phyloP scores from a whole-genome alignment of 2,329 filamentous ascomycete genomes.

The Colletotrichum camelliae region DNA sequence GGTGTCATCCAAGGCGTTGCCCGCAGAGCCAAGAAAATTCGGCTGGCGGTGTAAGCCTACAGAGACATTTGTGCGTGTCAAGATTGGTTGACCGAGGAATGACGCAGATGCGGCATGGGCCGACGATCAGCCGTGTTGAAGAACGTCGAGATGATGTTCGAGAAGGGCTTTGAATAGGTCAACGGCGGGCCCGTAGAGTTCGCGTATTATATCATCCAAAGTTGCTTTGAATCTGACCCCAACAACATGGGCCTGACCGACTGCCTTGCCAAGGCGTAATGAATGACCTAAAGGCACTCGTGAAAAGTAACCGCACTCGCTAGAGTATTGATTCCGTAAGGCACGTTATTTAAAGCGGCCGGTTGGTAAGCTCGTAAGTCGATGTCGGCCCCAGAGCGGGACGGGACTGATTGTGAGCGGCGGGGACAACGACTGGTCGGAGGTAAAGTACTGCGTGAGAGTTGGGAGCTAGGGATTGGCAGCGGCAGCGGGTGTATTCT shows the following conservation, averaged over 20 bases:
- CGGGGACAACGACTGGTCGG: neutral
- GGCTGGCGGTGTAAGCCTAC: neutral
- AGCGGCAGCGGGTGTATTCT: neutral
- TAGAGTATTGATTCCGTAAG: neutral
- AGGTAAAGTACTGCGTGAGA: neutral
- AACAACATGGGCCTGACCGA: neutral
- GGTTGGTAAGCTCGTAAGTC: conserved; percentile 3
- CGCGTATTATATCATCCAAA: neutral
- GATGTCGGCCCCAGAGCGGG: neutral
- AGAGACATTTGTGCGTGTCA: neutral
- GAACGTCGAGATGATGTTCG: neutral
- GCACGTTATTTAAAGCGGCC: neutral
- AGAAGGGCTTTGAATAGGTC: neutral
- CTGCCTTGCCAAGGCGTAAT: neutral
- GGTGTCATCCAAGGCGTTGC: neutral
- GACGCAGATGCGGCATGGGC: neutral
- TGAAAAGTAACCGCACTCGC: neutral
- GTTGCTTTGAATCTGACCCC: neutral
- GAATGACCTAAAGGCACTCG: neutral
- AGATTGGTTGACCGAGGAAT: neutral
- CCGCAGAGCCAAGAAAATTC: neutral
- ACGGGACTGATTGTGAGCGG: neutral
- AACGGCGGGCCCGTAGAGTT: neutral
- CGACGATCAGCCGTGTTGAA: neutral
- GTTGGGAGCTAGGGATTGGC: neutral